These are phyloP conservation scores for Mycotypha africana DNA, from an alignment of 371 early-diverging fungal species.

Conservation along the genomic window DNA sequence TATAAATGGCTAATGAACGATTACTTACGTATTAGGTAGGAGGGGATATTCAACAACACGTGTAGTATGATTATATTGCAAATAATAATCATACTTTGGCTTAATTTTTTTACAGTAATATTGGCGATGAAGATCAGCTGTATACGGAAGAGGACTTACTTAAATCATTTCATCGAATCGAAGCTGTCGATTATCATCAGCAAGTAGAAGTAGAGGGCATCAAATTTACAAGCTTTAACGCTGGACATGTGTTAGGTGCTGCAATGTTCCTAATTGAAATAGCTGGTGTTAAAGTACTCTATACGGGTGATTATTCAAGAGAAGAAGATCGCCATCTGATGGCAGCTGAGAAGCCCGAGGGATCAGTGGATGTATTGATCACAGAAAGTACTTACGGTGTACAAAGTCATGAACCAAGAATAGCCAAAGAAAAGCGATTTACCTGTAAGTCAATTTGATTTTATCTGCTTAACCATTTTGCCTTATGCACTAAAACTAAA, in stretches of 20 bases:
- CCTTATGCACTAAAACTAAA: neutral
- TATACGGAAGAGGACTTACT: slow-evolving; percentile 95
- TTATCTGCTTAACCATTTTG: neutral
- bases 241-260: slow-evolving; percentile 99
- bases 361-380: slow-evolving; percentile 91
- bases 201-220: slow-evolving; percentile 96
- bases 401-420: slow-evolving; percentile 94
- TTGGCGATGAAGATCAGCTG: slow-evolving; percentile 85
- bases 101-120: too few species aligned
- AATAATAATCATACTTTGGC: too few species aligned
- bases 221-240: slow-evolving; percentile 96
- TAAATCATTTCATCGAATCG: slow-evolving; percentile 92
- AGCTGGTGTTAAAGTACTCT: slow-evolving; percentile 93
- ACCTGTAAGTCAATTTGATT: slow-evolving; percentile 48
- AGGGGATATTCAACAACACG: neutral
- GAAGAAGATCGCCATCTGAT: slow-evolving; percentile 99
- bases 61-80: too few species aligned
- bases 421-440: slow-evolving; percentile 95
- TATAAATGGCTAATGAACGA: slow-evolving; percentile 98
- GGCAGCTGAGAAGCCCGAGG: slow-evolving; percentile 95
- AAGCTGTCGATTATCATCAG: slow-evolving; percentile 98
- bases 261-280: slow-evolving; percentile 99
- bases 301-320: slow-evolving; percentile 99
- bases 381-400: slow-evolving; percentile 99
- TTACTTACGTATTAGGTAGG: slow-evolving; percentile 90